These are phyloP conservation scores for Puccinia horiana DNA, from an alignment of 1,284 basidiomycete genomes.

Conservation along the genomic window DNA sequence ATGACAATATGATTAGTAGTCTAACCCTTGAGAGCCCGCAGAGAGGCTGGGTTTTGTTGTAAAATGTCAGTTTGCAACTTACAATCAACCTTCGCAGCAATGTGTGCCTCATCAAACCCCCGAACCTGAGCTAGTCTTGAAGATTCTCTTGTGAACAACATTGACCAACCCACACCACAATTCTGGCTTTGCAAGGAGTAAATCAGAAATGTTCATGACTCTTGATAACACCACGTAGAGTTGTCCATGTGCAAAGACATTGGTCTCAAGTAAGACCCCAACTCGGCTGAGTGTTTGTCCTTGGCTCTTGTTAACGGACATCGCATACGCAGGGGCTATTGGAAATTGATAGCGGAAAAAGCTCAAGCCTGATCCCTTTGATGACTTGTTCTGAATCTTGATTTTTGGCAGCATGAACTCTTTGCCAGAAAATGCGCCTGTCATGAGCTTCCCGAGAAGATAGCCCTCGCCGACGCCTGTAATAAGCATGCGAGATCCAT, in stretches of 20 bases:
- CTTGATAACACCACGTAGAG: no score
- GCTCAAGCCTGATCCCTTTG: background rate
- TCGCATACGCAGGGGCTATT: background rate
- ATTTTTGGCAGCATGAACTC: background rate
- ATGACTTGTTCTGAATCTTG: background rate
- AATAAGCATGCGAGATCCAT: background rate
- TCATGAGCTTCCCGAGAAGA: background rate
- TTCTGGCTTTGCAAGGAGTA: no score
- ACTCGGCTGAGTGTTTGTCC: background rate
- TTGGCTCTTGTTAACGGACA: background rate
- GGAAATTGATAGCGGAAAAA: background rate
- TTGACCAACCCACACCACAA: no score
- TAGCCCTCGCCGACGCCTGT: background rate
- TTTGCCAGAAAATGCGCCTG: background rate
- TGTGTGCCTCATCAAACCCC: no score
- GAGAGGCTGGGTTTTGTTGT: no score
- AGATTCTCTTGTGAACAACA: no score
- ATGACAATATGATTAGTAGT: no score
- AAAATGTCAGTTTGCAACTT: no score
- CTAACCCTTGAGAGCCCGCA: no score
- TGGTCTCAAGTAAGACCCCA: background rate
- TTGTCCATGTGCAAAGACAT: conserved; percentile 4
- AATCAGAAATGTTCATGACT: no score
- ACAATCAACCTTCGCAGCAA: no score
- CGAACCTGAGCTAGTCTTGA: no score